Conservation (phyloP, 1,139 yeast species). For the Suhomyces chickasaworum region DNA sequence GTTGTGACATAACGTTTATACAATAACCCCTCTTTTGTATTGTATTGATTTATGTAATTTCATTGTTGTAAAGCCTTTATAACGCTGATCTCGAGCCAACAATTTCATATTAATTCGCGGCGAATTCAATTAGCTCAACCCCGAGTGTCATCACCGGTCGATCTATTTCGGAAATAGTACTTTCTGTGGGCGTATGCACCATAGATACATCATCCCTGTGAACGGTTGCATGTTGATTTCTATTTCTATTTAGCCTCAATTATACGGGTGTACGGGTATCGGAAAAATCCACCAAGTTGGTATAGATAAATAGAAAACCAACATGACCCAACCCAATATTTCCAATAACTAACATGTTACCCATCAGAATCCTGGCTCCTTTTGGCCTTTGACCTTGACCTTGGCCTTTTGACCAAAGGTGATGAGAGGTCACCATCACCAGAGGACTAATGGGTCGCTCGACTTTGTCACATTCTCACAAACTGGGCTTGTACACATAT, state of each 20-base stretch:
- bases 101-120: neutral
- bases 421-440: no score
- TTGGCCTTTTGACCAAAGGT: no score
- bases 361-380: no score
- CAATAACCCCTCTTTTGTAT: neutral
- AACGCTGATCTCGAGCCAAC: neutral
- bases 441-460: no score
- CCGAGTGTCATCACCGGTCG: neutral
- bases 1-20: neutral
- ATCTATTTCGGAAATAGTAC: neutral
- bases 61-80: neutral
- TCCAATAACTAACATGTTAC: no score
- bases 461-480: no score
- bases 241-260: neutral
- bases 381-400: no score
- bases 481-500: no score
- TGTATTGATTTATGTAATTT: neutral
- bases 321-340: no score
- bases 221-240: neutral
- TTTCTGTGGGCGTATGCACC: neutral
- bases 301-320: no score
- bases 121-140: neutral
- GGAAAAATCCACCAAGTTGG: no score
- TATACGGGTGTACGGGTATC: neutral
- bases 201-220: neutral